Evolutionary conservation across 2,329 filamentous ascomycete species (phyloP).

Genomic region (Alternaria gansuensis): DNA sequence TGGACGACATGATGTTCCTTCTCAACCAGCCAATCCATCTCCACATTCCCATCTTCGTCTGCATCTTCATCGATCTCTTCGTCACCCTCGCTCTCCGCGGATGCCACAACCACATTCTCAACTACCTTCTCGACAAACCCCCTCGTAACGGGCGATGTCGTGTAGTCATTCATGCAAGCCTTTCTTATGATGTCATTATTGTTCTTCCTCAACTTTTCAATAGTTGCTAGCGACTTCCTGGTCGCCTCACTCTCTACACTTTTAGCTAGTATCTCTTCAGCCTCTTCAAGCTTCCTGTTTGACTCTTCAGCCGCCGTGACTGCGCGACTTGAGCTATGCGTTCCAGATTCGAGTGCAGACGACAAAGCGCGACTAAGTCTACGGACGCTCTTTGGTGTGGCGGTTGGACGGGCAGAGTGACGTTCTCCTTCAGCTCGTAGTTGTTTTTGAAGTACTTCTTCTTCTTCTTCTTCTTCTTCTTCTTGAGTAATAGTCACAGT

Average conservation of each 20-base stretch:
- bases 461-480: neutral
- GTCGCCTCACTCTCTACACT: neutral
- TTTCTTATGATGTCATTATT: neutral
- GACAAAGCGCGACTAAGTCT: neutral
- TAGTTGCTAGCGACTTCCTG: neutral
- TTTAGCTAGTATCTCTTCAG: neutral
- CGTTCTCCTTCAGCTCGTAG: neutral
- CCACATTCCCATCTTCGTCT: neutral
- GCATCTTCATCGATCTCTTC: neutral
- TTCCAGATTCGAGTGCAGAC: fast-evolving
- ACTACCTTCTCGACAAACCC: too few species aligned
- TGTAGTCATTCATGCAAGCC: neutral
- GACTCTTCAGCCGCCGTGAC: too few species aligned
- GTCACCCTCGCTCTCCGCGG: neutral
- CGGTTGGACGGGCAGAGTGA: neutral
- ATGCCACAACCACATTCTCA: too few species aligned
- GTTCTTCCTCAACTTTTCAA: neutral
- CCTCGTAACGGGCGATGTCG: too few species aligned
- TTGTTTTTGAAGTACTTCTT: neutral
- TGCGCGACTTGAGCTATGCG: too few species aligned
- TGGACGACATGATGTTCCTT: neutral
- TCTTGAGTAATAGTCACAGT: neutral
- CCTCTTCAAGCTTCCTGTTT: neutral
- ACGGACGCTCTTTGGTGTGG: neutral
- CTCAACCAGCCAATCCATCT: neutral